Evolutionary conservation across 352 stramenopile genomes (phyloP), one percentile per base, ranked within the genome.

Genomic region (Thraustochytrium sp.): DNA sequence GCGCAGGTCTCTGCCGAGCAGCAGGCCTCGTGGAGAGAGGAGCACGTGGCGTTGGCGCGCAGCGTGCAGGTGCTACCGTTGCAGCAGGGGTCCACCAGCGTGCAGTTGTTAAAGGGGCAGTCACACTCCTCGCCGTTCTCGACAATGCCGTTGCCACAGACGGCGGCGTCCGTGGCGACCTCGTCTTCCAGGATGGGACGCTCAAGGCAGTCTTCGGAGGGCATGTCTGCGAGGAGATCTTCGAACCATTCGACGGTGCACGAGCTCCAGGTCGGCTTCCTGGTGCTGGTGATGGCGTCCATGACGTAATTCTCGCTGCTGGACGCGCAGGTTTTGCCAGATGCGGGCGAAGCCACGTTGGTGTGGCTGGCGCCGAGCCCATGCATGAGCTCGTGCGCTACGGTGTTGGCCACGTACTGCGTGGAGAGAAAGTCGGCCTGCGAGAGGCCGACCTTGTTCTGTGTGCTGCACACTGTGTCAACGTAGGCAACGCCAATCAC

Each of bases 101-200:
- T 72, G 46, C 49, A 55, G 13, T 11, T 11, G 26, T 77, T 31
- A 34, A 38, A 11, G 13, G 46, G 37, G 31, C 13, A 11, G 37
- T 77, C 65, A 36, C 65, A 77, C 65, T 77, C 65, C n/a, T 77
- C 65, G 65, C 64, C 49, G 18, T 31, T 36, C 31, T 77, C 65
- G 3, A 77, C 49, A 21, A 77, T 11, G 23, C 65, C 65, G 31
- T 77, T 68, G 65, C 65, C 65, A 31, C 65, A 77, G 18, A 75
- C 11, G 31, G 65, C 13, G 16, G 68, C 49, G 26, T 26, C 26
- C 18, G 49, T 23, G 18, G 18, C 21, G 34, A 68, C 13, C 31
- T 68, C 59, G 59, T 54, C 23, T 16, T 21, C 16, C 21, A 18
- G n/a, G 34, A 49, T 68, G 21, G 13, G 21, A 23, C 23, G 31